Conservation (phyloP, 2,329 filamentous ascomycete genomes). For the Lizonia empirigonia region DNA sequence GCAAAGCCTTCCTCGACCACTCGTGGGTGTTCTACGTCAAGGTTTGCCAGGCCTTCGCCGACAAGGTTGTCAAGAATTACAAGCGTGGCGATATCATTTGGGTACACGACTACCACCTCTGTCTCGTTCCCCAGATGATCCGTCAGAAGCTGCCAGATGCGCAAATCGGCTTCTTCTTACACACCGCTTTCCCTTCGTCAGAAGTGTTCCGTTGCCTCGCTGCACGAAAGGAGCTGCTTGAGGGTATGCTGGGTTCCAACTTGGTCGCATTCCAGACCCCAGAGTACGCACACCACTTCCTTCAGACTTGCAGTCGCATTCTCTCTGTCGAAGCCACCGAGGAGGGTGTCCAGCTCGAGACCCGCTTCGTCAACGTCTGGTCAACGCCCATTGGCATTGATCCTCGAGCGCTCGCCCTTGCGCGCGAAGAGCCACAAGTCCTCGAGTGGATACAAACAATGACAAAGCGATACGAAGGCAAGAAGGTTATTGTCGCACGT, state of each 20-base stretch:
- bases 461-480: conserved; percentile 82
- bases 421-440: conserved; percentile 75
- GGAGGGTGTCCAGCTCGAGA: conserved; percentile 87
- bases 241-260: conserved; percentile 92
- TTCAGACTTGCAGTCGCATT: conserved; percentile 92
- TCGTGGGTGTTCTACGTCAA: conserved; percentile 95
- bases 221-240: conserved; percentile 81
- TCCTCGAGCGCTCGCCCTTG: conserved; percentile 72
- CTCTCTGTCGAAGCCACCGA: conserved; percentile 88
- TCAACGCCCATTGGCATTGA: conserved; percentile 91
- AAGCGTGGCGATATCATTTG: conserved; percentile 92
- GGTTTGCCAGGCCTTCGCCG: conserved; percentile 90
- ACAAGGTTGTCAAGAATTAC: conserved; percentile 88
- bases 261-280: conserved; percentile 91
- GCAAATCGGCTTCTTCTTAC: conserved; percentile 94
- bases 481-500: conserved; percentile 87
- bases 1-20: conserved; percentile 96
- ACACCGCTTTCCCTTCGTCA: conserved; percentile 93
- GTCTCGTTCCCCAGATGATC: conserved; percentile 87
- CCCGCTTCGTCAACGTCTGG: conserved; percentile 89
- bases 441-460: conserved; percentile 79
- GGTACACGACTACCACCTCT: conserved; percentile 94
- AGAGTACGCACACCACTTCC: conserved; percentile 91
- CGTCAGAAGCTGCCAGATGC: conserved; percentile 89
- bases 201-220: conserved; percentile 94